A percentile compares a stretch with the other conserved stretches of the same genome.
Conservation (phyloP, 108 stramenopile species). For the Skeletonema marinoi region DNA sequence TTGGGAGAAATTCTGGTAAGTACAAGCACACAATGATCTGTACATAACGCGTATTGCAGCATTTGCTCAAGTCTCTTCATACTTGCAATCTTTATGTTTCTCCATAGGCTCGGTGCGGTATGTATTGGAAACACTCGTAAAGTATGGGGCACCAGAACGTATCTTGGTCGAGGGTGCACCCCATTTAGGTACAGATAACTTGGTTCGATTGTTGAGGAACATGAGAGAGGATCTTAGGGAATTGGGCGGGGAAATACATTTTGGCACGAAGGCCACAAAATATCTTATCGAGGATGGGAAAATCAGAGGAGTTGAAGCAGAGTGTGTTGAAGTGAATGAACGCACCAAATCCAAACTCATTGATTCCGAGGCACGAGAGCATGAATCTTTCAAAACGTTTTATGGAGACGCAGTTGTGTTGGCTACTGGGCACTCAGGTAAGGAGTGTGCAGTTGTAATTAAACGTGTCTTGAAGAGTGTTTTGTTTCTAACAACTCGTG, state of each 20-base stretch:
- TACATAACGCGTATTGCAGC: background rate
- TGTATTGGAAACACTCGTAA: slow-evolving; percentile 85
- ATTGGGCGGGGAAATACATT: slow-evolving; percentile 81
- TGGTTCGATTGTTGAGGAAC: slow-evolving; percentile 82
- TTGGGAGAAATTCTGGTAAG: slow-evolving; percentile 80
- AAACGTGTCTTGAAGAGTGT: background rate
- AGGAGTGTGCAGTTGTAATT: background rate
- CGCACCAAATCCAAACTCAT: background rate
- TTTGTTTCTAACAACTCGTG: background rate
- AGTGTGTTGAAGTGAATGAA: slow-evolving; percentile 24
- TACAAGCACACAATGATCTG: background rate
- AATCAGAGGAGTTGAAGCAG: slow-evolving; percentile 51
- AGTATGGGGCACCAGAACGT: slow-evolving; percentile 83
- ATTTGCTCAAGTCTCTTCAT: background rate
- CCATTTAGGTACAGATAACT: slow-evolving; percentile 93
- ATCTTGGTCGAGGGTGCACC: slow-evolving; percentile 93
- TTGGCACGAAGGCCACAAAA: slow-evolving; percentile 77
- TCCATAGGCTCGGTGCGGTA: slow-evolving; percentile 49
- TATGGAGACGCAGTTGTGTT: slow-evolving; percentile 80
- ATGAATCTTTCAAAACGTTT: slow-evolving; percentile 15
- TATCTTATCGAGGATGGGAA: slow-evolving; percentile 55
- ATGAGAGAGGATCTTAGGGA: slow-evolving; percentile 69
- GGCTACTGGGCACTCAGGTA: slow-evolving; percentile 85
- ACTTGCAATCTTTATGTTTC: background rate
- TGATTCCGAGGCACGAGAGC: background rate